phyloP scores from a whole-genome alignment of 192 early-diverging fungal genomes.

The Backusella psychrophila region DNA sequence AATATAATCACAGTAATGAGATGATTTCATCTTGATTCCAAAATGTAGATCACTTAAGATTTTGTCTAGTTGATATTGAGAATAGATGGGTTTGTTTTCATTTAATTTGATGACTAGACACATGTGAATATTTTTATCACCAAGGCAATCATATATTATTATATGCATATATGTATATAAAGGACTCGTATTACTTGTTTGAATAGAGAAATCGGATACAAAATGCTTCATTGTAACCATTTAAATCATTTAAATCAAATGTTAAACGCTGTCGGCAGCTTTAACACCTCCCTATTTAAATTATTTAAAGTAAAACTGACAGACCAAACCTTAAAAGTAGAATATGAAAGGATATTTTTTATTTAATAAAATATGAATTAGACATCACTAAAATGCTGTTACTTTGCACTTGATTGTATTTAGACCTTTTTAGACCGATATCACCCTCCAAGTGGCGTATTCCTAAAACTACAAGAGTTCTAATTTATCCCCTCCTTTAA shows the following conservation, averaged over 20 bases:
- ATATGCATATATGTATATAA: too few relatives aligned
- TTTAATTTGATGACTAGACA: background rate
- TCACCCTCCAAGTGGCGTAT: too few relatives aligned
- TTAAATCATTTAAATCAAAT: background rate
- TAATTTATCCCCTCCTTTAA: background rate
- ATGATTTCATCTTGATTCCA: background rate
- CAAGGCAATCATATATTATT: too few relatives aligned
- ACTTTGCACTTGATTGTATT: too few relatives aligned
- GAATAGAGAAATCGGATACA: background rate
- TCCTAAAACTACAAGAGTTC: too few relatives aligned
- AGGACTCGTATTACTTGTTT: too few relatives aligned
- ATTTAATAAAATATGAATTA: too few relatives aligned
- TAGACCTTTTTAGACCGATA: too few relatives aligned
- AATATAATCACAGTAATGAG: background rate
- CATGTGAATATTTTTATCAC: background rate
- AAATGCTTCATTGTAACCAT: background rate
- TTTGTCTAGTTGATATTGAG: background rate
- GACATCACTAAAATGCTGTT: too few relatives aligned
- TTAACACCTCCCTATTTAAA: background rate
- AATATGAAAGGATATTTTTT: too few relatives aligned
- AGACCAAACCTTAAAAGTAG: too few relatives aligned
- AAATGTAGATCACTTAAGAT: background rate
- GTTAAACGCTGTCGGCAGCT: background rate
- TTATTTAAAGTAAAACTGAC: too few relatives aligned
- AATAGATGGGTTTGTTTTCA: background rate